Evolutionary conservation across 2,329 filamentous ascomycete genomes (phyloP), one percentile per base, ranked within the genome.

Genomic region (Pseudogymnoascus sp.): DNA sequence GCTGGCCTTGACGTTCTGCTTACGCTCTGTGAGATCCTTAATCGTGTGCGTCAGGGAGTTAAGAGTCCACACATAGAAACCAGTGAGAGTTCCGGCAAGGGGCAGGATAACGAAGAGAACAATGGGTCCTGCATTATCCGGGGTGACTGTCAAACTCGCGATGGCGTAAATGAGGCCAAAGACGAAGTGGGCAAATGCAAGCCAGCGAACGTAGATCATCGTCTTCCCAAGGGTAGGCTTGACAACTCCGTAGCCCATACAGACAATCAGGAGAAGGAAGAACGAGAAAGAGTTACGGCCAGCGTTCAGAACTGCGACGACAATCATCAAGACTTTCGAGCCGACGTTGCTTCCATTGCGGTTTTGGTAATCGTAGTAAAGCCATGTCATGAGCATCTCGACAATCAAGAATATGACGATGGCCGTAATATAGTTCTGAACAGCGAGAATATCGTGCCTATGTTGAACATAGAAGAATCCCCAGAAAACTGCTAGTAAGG

Each of bases 191-290:
- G 89, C 90, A 67, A 93, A 88, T 14, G 95, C 95, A 16, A 99
- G 85, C 79, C 90, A 90, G 65, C 95, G 90, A 48, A 97, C 93
- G 71, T 90, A 93, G 69, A 93, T 86, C 95, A 99, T 99, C 11
- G 92, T 93, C 72, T 89, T 90, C 65, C 95, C 95, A 4, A 99
- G 83, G 1, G 89, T 92, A 2, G 89, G 90, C 78, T 98, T 98
- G 69, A 99, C 96, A 23, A 99, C 96, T 70, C 95, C 95, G 72
- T 99, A 99, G 34, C 95, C 95, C 95, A 99, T 99, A 77, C 95
- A 99, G 34, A 99, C 95, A 69, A 99, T 98, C 62, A 99, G 86
- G 7, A 99, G 83, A 61, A 99, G 81, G 81, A 99, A 99, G 81
- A 99, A 99, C 0, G 93, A 97, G 75, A 99, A 98, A 0, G 93